Conservation (phyloP, 352 stramenopile species). For the Pythium plurisporium region DNA sequence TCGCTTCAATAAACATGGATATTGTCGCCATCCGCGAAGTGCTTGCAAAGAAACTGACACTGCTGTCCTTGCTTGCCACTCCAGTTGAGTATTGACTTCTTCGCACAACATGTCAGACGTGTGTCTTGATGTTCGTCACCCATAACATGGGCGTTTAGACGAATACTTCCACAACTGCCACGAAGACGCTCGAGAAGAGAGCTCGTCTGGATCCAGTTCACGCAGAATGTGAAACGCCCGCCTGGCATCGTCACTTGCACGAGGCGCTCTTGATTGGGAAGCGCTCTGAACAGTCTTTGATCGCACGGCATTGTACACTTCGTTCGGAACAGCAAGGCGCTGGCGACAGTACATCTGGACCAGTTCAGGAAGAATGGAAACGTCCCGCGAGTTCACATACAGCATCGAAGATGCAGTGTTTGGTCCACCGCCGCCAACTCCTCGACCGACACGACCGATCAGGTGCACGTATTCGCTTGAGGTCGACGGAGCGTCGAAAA, state of each 20-base stretch:
- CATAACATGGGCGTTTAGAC: conserved; percentile 22
- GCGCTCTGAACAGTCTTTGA: conserved; percentile 8
- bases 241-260: conserved; percentile 41
- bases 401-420: conserved; percentile 27
- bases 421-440: background rate
- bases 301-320: conserved; percentile 45
- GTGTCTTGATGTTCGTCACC: too few species aligned
- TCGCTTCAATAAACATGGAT: too few species aligned
- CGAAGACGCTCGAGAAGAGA: conserved; percentile 6
- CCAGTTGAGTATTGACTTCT: too few species aligned
- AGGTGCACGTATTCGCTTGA: conserved; percentile 65
- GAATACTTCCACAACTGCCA: conserved; percentile 37
- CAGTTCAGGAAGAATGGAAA: conserved; percentile 38
- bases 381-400: conserved; percentile 44
- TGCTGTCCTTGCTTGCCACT: too few species aligned
- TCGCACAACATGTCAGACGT: too few species aligned
- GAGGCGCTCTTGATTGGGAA: too few species aligned
- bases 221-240: conserved; percentile 39
- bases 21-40: too few species aligned
- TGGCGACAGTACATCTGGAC: conserved; percentile 28
- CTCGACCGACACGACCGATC: conserved; percentile 44
- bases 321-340: conserved; percentile 27
- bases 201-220: conserved; percentile 14
- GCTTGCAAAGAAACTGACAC: too few species aligned
- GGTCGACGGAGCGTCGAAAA: conserved; percentile 67